Evolutionary conservation across 176 grass and related monocot species (phyloP), one percentile per base, ranked within the genome.

Genomic region (Oryza australiensis): DNA sequence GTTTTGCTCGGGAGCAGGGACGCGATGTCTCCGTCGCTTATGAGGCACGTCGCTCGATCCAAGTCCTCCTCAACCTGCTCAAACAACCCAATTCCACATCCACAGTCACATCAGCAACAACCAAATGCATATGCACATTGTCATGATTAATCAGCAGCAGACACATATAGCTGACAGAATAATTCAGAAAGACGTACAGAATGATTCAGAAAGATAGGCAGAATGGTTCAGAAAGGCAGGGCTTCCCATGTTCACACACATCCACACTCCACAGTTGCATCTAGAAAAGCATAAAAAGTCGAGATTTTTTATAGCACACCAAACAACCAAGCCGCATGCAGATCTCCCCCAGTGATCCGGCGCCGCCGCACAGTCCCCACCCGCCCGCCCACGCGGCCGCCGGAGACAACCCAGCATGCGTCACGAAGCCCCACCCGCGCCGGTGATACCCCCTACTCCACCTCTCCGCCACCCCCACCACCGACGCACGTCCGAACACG

Each of bases 51-150:
- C 0, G 96, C 93, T 76, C 93, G 82, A 88, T 90, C 91, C 66
- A 99, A 84, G 64, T 95, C 90, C 77, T 99, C 96, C 60, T 99
- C 90, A 71, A 95, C 88, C 96, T 99, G 83, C 62, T 73, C 57
- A 64, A 80, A 70, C 40, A 72, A 40, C 53, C 53, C 45, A 78
- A 71, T 41, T 79, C 7, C 71, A 38, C 71, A 38, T 45, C 14
- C 45, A 43, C 9, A 62, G 55, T n/a, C 69, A 27, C 62, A 84
- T 83, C 79, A 89, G 9, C 26, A 70, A 70, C 26, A 11, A 55
- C 78, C 66, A 78, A 57, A 45, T 72, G 37, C 62, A 73, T 43
- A 73, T 43, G 45, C 13, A 43, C 84, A 73, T 66, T 84, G 57
- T 12, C 3, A 28, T 12, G 55, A 87, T 83, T 62, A 53, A 64